Conservation (phyloP, 495 filamentous ascomycete genomes). For the Lineolata rhizophorae region DNA sequence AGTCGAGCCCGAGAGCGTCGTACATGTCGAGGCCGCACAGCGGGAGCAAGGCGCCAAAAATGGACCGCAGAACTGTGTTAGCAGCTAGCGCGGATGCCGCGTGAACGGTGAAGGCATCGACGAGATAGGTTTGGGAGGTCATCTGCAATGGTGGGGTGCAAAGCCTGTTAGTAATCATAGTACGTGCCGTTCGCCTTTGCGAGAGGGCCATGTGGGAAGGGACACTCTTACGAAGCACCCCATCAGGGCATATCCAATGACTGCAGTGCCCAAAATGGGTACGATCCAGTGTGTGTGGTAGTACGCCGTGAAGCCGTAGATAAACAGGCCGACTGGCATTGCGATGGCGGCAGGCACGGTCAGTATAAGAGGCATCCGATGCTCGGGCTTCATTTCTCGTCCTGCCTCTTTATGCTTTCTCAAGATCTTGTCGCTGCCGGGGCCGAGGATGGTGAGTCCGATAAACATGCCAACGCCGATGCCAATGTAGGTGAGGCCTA, state of each 20-base stretch:
- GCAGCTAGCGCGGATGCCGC: slow-evolving; percentile 7
- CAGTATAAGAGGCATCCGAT: slow-evolving; percentile 16
- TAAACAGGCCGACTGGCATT: slow-evolving; percentile 17
- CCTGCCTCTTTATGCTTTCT: slow-evolving; percentile 14
- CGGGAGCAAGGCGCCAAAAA: slow-evolving; percentile 8
- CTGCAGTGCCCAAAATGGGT: slow-evolving; percentile 16
- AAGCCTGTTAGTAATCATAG: too few relatives aligned
- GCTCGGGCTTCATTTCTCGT: slow-evolving; percentile 15
- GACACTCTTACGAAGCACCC: slow-evolving; percentile 13
- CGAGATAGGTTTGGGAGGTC: slow-evolving; percentile 5
- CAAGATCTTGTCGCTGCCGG: slow-evolving; percentile 10
- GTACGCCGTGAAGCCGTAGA: slow-evolving; percentile 17
- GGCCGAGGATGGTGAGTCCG: slow-evolving; percentile 14
- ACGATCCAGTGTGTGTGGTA: slow-evolving; percentile 18
- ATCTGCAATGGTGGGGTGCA: slow-evolving; percentile 3
- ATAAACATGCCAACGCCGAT: slow-evolving; percentile 16
- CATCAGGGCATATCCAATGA: slow-evolving; percentile 16
- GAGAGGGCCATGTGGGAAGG: too few relatives aligned
- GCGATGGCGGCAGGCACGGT: slow-evolving; percentile 13
- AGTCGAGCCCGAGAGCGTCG: slow-evolving; percentile 5
- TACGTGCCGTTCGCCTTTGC: too few relatives aligned
- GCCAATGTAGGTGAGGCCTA: slow-evolving; percentile 18
- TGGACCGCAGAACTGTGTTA: slow-evolving; percentile 5
- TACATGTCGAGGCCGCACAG: slow-evolving; percentile 7
- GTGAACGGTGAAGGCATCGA: slow-evolving; percentile 8